Evolutionary conservation across 1,139 yeast genomes (phyloP), one percentile per base, ranked within the genome.

Genomic region (Yamadazyma songkhlaensis): DNA sequence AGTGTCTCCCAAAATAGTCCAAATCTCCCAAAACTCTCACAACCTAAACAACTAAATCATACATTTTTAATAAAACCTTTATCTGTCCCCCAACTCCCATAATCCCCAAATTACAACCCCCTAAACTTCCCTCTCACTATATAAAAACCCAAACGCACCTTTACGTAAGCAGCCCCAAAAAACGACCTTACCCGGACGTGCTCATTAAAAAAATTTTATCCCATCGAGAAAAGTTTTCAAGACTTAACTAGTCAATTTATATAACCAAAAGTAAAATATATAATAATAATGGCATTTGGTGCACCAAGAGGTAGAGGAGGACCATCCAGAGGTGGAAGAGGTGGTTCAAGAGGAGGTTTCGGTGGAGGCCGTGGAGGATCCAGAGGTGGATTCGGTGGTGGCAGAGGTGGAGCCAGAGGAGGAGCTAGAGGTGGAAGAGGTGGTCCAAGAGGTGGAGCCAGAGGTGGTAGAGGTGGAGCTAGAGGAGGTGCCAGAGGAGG

Each of bases 401-500:
- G 64, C 37, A 55, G 60, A 29, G 37, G 51, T 26, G 57, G 64
- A 38, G 65, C 78, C 38, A 61, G 62, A 39, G 54, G 56, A 32
- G 53, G 64, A 36, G 84, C 81, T 41, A 58, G 54, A 13, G 54
- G 68, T 29, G 75, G 76, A 37, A 64, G 64, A 33, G 50, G 72
- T 40, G 67, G 79, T 43, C 76, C 77, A 45, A 38, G 72, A 30
- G 82, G 84, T 41, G 77, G 79, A 34, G 67, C 78, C 42, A 74
- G 88, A 54, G 86, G 84, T 51, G 75, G 75, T 38, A 55, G 84
- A 44, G 87, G 89, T 50, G 92, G 88, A 62, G 88, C 86, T 47
- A 59, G 81, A 49, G 90, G 90, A 52, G 86, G 86, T 63, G 85
- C 85, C 50, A 58, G 72, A 50, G 86, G 84, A 52, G 98, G 97